Base-by-base conservation (phyloP, 768 basidiomycete genomes). In the Infundibulicybe gibba region DNA sequence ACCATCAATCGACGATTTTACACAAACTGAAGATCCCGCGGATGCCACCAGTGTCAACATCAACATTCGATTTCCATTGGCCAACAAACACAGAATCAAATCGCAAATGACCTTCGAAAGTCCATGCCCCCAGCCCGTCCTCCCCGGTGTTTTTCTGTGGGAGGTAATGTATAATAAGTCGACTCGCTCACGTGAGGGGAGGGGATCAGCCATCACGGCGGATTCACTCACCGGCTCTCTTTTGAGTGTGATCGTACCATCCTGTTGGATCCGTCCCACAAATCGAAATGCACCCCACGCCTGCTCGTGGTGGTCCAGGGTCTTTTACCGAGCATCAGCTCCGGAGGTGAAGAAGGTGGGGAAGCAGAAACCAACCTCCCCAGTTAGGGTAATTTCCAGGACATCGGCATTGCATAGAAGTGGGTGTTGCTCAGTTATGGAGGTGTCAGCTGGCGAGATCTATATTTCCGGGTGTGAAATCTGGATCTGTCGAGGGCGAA, bases 231-330 rank as follows among this genome's bases (percentile, higher is more conserved):
- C 83, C 54, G 82, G 77, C 64, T 79, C 72, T 58, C 85, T 75
- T 60, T 75, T 76, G 59, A 88, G 66, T 41, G 71, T 68, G 50
- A 90, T 74, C 54, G 71, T 61, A 14, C 86, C 87, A 58, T 85
- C 79, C 33, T 68, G 67, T 31, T 76, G 68, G 39, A 87, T 71
- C 19, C 77, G 67, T 41, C 87, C 87, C 10, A 69, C 67, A 56
- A 83, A 80, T 48, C 61, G 72, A 61, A 77, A 87, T 10, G 79
- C 77, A 4, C 80, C 83, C 85, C 87, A 90, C 6, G 81, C 81
- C 33, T 68, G 66, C 49, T 80, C 80, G 45, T 80, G 77, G 40
- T 71, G 70, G 40, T 55, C 62, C 39, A 74, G 65, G 2, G 83
- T 85, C 83, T 85, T 49, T 20, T 15, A 15, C 42, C 25, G 25